phyloP scores from a whole-genome alignment of 2,329 filamentous ascomycete genomes.

The Nigrograna mackinnonii region DNA sequence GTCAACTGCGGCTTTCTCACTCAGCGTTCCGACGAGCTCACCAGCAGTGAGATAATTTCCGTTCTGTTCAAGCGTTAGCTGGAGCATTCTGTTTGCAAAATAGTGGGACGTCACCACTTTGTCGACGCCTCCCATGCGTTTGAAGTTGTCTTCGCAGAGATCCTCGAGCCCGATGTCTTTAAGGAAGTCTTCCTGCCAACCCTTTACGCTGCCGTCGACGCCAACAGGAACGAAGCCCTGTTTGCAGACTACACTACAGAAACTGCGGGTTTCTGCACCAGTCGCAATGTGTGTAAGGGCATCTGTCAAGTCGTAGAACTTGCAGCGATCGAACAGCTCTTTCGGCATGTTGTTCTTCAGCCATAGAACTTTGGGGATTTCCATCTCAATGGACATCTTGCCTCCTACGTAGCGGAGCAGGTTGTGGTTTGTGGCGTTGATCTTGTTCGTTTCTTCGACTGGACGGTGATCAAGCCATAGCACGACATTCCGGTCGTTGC shows the following conservation, averaged over 20 bases:
- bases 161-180: conserved; percentile 84
- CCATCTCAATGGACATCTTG: conserved; percentile 99
- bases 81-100: conserved; percentile 17
- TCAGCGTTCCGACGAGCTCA: conserved; percentile 84
- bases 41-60: conserved; percentile 90
- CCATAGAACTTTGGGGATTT: conserved; percentile 98
- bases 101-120: conserved; percentile 75
- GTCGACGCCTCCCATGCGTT: conserved; percentile 91
- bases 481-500: conserved; percentile 90
- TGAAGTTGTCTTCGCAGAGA: conserved; percentile 82
- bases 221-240: conserved; percentile 97
- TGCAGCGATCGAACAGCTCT: conserved; percentile 87
- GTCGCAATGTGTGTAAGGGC: conserved; percentile 94
- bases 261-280: conserved; percentile 87
- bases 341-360: conserved; percentile 97
- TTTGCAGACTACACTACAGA: conserved; percentile 96
- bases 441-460: conserved; percentile 85
- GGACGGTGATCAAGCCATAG: conserved; percentile 97
- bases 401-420: conserved; percentile 94
- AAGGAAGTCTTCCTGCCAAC: conserved; percentile 97
- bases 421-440: conserved; percentile 92
- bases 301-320: conserved; percentile 95
- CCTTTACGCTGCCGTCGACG: conserved; percentile 94
- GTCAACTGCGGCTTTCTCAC: conserved; percentile 78
- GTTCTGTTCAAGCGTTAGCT: conserved; percentile 67